phyloP scores from a whole-genome alignment of 2,329 filamentous ascomycete species.

The Gremmenia infestans region DNA sequence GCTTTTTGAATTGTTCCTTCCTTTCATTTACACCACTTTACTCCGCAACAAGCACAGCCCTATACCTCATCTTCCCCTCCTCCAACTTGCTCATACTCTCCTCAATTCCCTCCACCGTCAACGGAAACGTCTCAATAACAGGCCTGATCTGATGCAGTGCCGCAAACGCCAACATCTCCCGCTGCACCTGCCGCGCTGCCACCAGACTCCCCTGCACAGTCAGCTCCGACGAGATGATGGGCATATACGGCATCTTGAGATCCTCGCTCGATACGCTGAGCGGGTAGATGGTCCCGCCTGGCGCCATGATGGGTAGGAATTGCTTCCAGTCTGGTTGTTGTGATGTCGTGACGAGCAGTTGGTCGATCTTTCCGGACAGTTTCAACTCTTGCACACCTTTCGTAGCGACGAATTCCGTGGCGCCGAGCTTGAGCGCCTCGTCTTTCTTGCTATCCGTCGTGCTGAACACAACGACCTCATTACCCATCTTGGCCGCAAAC shows the following conservation, averaged over 20 bases:
- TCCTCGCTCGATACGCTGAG: slow-evolving; percentile 55
- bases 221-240: slow-evolving; percentile 23
- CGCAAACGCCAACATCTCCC: slow-evolving; percentile 54
- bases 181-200: slow-evolving; percentile 43
- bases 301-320: slow-evolving; percentile 56
- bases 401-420: slow-evolving; percentile 49
- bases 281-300: slow-evolving; percentile 57
- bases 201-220: slow-evolving; percentile 28
- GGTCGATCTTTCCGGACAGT: slow-evolving; percentile 24
- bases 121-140: slow-evolving; percentile 50
- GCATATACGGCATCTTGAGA: slow-evolving; percentile 28
- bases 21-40: not conserved
- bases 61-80: slow-evolving; percentile 48
- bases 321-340: slow-evolving; percentile 52
- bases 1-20: not conserved
- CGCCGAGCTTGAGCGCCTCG: slow-evolving; percentile 55
- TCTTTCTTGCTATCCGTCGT: slow-evolving; percentile 57
- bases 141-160: slow-evolving; percentile 54
- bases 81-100: slow-evolving; percentile 51
- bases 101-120: slow-evolving; percentile 49
- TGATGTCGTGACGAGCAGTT: slow-evolving; percentile 28
- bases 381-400: slow-evolving; percentile 25
- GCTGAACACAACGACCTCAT: slow-evolving; percentile 54
- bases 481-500: slow-evolving; percentile 59
- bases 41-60: slow-evolving; percentile 36